Percentiles rank a stretch among this genome's conserved stretches.
phyloP scores from a whole-genome alignment of 139 green algal species.

The Pleodorina starrii region DNA sequence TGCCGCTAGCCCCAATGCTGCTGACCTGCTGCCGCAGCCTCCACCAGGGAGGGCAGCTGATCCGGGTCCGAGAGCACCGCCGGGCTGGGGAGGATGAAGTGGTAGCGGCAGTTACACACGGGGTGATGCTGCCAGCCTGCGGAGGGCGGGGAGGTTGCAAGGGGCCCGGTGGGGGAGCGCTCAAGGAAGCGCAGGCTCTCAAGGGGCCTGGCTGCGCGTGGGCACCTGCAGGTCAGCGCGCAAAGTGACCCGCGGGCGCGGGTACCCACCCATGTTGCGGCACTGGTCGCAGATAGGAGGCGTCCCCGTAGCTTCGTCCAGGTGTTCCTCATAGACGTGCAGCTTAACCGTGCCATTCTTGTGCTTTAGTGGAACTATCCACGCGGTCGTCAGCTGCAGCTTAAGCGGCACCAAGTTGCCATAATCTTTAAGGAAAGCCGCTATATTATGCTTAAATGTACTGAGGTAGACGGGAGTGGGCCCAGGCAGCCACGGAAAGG shows the following conservation, averaged over 20 bases:
- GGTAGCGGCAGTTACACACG: conserved; percentile 81
- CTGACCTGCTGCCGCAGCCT: conserved; percentile 46
- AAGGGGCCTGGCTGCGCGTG: too few species aligned
- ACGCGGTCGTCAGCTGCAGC: conserved; percentile 2
- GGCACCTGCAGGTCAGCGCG: neutral
- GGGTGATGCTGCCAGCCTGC: conserved; percentile 94
- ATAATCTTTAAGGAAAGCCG: conserved; percentile 35
- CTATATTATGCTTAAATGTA: conserved; percentile 40
- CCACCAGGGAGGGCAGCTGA: conserved; percentile 67
- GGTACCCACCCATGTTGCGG: conserved; percentile 86
- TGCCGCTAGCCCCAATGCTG: too few species aligned
- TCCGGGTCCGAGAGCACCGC: conserved; percentile 64
- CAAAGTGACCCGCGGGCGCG: neutral
- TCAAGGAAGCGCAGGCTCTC: too few species aligned
- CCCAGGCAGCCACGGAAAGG: conserved; percentile 35
- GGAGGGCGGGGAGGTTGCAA: neutral
- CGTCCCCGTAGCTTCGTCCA: conserved; percentile 54
- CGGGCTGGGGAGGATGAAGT: conserved; percentile 89
- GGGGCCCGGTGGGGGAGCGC: too few species aligned
- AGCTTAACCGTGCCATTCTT: conserved; percentile 51
- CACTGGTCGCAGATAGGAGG: conserved; percentile 83
- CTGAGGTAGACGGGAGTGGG: neutral
- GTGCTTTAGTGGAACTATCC: conserved; percentile 18
- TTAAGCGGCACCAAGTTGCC: conserved; percentile 47
- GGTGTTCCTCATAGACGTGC: conserved; percentile 76